These are phyloP conservation scores for Fusarium sambucinum DNA, from an alignment of 2,329 filamentous ascomycete genomes.

Conservation along the genomic window DNA sequence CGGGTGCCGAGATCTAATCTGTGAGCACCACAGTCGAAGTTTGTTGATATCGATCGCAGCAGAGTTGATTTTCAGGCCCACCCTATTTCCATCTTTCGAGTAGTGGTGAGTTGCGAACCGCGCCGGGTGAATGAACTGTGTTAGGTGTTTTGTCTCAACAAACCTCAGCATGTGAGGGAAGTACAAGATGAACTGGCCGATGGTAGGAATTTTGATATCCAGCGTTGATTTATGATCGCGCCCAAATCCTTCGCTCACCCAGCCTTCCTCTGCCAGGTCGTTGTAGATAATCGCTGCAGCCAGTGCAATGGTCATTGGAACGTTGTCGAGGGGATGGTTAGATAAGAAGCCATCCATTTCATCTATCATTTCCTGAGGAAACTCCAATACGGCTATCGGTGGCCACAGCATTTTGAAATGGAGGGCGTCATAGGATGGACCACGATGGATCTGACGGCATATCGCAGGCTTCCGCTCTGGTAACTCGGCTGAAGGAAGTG, in stretches of 20 bases:
- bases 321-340: rapidly evolving
- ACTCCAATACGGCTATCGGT: not conserved
- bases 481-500: not conserved
- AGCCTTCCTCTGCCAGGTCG: not conserved
- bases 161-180: constrained; percentile 13
- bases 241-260: not conserved
- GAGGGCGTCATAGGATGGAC: not conserved
- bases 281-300: constrained; percentile 4
- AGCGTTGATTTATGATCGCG: no score
- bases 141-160: not conserved
- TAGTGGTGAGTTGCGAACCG: not conserved
- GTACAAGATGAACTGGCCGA: not conserved
- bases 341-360: rapidly evolving
- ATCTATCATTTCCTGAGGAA: not conserved
- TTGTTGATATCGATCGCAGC: rapidly evolving
- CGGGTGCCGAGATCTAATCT: not conserved
- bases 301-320: not conserved
- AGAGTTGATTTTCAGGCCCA: not conserved
- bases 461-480: not conserved
- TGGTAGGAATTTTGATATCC: not conserved
- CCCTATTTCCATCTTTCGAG: not conserved
- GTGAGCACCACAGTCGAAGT: not conserved
- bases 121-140: not conserved
- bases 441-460: not conserved
- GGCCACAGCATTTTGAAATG: not conserved